Evolutionary conservation across 73 alveolate genomes (phyloP), one percentile per base, ranked within the genome.

Genomic region (Paramecium biaurelia): DNA sequence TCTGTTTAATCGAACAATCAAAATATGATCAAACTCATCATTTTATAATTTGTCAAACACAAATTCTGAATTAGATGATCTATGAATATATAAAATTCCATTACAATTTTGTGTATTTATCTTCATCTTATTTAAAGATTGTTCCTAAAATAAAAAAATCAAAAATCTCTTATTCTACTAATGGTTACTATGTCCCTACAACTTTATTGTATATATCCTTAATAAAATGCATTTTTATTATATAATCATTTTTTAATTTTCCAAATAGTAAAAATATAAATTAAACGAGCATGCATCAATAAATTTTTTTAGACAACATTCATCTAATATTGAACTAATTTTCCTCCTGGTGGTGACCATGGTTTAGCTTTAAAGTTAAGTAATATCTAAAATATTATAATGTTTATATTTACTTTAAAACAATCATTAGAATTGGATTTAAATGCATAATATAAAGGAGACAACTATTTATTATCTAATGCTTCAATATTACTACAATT

Each of bases 291-390:
- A 72, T 72, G 86, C 56, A 72, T 32, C 7, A 72, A 37, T 57
- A 72, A 20, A 72, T 72, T 15, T 47, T 38, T 72, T 11, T 72
- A 37, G 1, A 72, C 32, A 35, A 72, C 58, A 72, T 72, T 72
- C 58, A 72, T 35, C 15, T 35, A 32, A 37, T 38, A 1, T 38
- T 35, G 6, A 72, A 35, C 58, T 72, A 72, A 35, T 38, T 72
- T 72, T 2, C 86, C 86, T 34, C 86, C 86, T 34, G 86, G 86
- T 15, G 86, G 86, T 1, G 86, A 72, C 86, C 86, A 72, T 14
- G 86, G 86, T 37, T 42, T 72, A 14, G 58, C 86, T n/a, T 72
- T 72, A 32, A 12, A 21, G 6, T 34, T 21, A 11, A 72, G 32
- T 30, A 72, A 37, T 9, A 34, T 34, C 86, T 72, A 72, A 6